Evolutionary conservation across 495 filamentous ascomycete species (phyloP).

Genomic region (Symbiotaphrina buchneri): DNA sequence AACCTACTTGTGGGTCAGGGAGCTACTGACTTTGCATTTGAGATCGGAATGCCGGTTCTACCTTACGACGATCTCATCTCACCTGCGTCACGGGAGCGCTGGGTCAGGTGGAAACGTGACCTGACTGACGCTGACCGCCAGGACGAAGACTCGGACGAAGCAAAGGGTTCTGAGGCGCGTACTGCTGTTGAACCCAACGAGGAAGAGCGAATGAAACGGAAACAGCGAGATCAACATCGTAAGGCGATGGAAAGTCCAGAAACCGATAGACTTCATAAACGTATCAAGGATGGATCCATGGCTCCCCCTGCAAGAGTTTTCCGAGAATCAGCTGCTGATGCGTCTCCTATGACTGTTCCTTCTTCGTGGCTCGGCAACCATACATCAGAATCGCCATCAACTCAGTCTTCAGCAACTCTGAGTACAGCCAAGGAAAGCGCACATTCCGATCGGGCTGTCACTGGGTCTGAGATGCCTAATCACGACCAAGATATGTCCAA

Average conservation of each 20-base stretch:
- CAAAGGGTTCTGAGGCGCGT: neutral
- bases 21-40: constrained; percentile 62
- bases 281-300: constrained; percentile 7
- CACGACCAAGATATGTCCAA: too few relatives aligned
- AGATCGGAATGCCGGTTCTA: constrained; percentile 45
- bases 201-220: constrained; percentile 6
- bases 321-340: too few relatives aligned
- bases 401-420: too few relatives aligned
- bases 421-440: too few relatives aligned
- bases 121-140: constrained; percentile 29
- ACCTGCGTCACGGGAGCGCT: constrained; percentile 48
- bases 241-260: constrained; percentile 9
- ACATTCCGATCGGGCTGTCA: too few relatives aligned
- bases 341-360: too few relatives aligned
- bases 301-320: too few relatives aligned
- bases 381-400: too few relatives aligned
- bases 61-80: constrained; percentile 55
- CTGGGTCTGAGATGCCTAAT: too few relatives aligned
- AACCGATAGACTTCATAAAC: too few relatives aligned
- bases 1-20: constrained; percentile 76
- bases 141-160: neutral
- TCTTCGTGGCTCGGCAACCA: too few relatives aligned
- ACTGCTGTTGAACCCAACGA: constrained; percentile 2
- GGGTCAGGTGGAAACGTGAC: constrained; percentile 52
- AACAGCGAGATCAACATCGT: constrained; percentile 9